Conservation (phyloP, 371 early-diverging fungal species). For the Saksenaea oblongispora region DNA sequence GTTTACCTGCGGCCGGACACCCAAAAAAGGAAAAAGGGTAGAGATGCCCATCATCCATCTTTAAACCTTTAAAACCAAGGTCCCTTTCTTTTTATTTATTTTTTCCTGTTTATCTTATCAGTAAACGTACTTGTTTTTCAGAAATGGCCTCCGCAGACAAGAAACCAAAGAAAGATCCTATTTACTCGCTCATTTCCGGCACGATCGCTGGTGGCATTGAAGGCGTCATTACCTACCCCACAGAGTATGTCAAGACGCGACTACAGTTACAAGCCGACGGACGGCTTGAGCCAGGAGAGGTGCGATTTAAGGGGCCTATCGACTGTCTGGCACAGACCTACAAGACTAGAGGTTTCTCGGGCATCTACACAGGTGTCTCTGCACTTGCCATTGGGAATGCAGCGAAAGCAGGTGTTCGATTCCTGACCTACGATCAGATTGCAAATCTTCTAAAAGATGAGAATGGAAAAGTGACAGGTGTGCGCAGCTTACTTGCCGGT, state of each 20-base stretch:
- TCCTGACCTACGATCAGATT: constrained; percentile 86
- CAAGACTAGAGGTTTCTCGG: constrained; percentile 23
- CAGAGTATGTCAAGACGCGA: constrained; percentile 93
- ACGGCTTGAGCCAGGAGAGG: constrained; percentile 43
- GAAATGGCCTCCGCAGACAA: not conserved
- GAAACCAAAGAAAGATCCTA: constrained; percentile 37
- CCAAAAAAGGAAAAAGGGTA: not conserved
- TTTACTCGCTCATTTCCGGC: constrained; percentile 75
- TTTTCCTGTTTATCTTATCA: not conserved
- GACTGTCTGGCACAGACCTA: constrained; percentile 74
- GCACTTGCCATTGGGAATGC: constrained; percentile 88
- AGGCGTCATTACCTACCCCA: constrained; percentile 87
- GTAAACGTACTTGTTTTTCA: too few relatives aligned
- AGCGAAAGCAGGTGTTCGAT: constrained; percentile 90
- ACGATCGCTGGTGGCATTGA: constrained; percentile 89
- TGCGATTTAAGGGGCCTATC: constrained; percentile 76
- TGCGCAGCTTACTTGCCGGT: constrained; percentile 78
- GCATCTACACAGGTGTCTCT: constrained; percentile 32
- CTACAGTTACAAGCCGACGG: constrained; percentile 81
- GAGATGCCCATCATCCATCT: not conserved
- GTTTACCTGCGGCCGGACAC: not conserved
- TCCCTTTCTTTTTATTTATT: not conserved
- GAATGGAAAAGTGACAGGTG: constrained; percentile 68
- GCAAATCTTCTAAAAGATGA: constrained; percentile 70
- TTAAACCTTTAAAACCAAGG: not conserved